Conservation (phyloP, 306 rosid genomes). For the Acmispon strigosus region DNA sequence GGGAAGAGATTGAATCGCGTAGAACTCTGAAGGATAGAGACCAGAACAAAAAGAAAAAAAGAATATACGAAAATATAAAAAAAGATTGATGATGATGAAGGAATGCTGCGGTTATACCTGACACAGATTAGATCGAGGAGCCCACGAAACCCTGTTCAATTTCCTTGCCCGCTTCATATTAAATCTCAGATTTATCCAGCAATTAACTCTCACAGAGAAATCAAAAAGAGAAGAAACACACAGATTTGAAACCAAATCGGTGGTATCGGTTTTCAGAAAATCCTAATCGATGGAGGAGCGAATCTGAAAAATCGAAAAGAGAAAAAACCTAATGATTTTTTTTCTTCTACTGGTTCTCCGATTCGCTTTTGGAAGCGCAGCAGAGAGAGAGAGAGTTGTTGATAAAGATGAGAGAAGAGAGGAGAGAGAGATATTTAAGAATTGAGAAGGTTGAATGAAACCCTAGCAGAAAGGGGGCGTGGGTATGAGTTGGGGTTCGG, state of each 20-base stretch:
- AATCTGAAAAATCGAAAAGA: neutral
- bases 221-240: neutral
- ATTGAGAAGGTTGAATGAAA: neutral
- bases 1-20: neutral
- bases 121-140: slow-evolving; percentile 55
- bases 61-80: neutral
- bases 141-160: slow-evolving; percentile 63
- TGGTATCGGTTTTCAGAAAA: neutral
- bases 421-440: neutral
- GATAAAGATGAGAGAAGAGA: neutral
- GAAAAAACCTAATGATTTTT: neutral
- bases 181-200: slow-evolving; percentile 37
- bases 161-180: slow-evolving; percentile 73
- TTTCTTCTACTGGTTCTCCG: too few relatives aligned
- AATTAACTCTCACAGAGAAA: neutral
- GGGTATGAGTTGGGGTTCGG: neutral
- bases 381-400: neutral
- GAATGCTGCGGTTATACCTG: slow-evolving; percentile 61
- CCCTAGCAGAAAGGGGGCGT: neutral
- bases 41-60: neutral
- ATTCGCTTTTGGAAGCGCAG: too few relatives aligned
- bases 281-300: slow-evolving; percentile 1
- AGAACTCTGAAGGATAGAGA: neutral
- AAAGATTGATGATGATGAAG: slow-evolving; percentile 4
- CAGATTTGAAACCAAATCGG: neutral